A percentile compares a stretch with the other conserved stretches of the same genome.
These are phyloP conservation scores for Colletotrichum horii DNA, from an alignment of 2,329 filamentous ascomycete genomes.

Conservation along the genomic window DNA sequence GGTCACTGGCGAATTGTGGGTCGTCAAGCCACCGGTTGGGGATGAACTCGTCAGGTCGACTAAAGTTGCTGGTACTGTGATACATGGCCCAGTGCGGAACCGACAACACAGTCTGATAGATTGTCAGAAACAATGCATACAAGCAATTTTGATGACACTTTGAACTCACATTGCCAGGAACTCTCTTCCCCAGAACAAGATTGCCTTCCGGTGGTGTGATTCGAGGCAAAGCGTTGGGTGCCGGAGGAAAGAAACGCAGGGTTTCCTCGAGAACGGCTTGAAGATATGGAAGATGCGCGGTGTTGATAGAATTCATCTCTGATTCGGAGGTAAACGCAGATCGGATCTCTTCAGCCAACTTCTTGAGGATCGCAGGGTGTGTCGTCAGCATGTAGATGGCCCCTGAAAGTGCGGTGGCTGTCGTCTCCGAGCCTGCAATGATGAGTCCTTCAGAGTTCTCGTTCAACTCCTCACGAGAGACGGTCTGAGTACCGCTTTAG, in stretches of 20 bases:
- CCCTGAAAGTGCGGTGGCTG: constrained; percentile 45
- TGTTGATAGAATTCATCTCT: constrained; percentile 25
- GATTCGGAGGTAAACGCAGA: constrained; percentile 32
- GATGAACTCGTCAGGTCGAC: not conserved
- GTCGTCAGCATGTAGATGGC: constrained; percentile 41
- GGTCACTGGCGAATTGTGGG: constrained; percentile 30
- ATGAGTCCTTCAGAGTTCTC: constrained; percentile 22
- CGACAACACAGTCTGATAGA: not conserved
- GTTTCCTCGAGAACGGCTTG: constrained; percentile 44
- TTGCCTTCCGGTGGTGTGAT: not conserved
- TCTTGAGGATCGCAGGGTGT: constrained; percentile 32
- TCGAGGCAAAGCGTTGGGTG: not conserved
- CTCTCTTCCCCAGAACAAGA: not conserved
- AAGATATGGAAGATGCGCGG: constrained; percentile 36
- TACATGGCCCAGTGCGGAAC: not conserved
- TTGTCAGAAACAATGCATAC: not conserved
- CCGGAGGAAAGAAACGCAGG: constrained; percentile 33
- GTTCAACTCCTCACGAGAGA: not conserved
- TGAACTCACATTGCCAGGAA: not conserved
- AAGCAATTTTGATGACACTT: too few species aligned
- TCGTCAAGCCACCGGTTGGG: not conserved
- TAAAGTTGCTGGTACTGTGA: not conserved
- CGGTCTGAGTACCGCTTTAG: not conserved
- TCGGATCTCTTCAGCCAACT: constrained; percentile 42
- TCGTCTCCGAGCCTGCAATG: constrained; percentile 48